Evolutionary conservation across 2,329 filamentous ascomycete genomes (phyloP), one percentile per base, ranked within the genome.

Genomic region (Tolypocladium cylindrosporum): DNA sequence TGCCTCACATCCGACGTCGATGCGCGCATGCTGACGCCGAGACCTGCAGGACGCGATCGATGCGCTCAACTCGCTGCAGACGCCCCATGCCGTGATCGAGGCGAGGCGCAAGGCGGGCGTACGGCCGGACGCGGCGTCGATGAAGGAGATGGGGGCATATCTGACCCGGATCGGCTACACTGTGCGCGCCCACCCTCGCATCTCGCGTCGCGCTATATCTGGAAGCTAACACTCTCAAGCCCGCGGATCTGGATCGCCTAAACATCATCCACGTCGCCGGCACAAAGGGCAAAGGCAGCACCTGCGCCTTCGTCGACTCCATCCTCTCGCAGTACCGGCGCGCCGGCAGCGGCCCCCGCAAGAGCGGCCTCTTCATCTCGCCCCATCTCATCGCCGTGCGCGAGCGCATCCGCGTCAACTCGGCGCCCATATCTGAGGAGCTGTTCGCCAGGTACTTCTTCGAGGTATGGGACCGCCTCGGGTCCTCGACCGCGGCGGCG

Each of bases 21-120:
- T 10, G 10, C n/a, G 48, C 48, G 48, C 19, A 14, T 19, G 10
- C 31, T 52, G 48, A 50, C 34, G 41, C 58, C 48, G 9, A 52
- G 19, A 42, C 16, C 27, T 16, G 2, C 63, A 96, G 91, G 91
- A 94, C 71, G 94, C 93, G 54, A 86, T 97, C 62, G 79, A 85
- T 64, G 85, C 89, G 43, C 83, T 97, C 68, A 97, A 97, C 73
- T 88, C 90, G 51, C 84, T 97, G 55, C 94, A 99, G 72, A 91
- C 89, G 48, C 95, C 96, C 56, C 93, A 88, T 69, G 83, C 88
- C 54, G 82, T 91, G 55, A 82, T 97, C 21, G 86, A 96, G 69
- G 85, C 87, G 55, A 86, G 94, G 55, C 82, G 85, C 57, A 89
- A 89, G 69, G 88, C 87, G 21, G 89, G 90, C 24, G 77, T 85